Evolutionary conservation across 495 filamentous ascomycete genomes (phyloP).

Genomic region (Hypoxylon trugodes): DNA sequence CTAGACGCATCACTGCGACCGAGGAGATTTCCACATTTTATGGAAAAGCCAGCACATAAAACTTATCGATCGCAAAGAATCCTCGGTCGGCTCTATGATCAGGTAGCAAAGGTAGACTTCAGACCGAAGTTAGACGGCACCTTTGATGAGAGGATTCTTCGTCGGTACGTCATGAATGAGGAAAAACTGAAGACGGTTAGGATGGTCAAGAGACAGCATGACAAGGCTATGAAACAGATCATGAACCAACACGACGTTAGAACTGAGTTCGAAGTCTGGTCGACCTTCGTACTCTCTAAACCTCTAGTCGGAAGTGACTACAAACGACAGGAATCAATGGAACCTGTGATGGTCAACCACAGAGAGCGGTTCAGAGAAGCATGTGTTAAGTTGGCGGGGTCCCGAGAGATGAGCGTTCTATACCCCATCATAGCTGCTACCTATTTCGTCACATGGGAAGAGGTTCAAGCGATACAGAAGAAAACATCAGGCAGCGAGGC

Average conservation of each 20-base stretch:
- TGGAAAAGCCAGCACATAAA: conserved; percentile 72
- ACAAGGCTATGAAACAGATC: conserved; percentile 76
- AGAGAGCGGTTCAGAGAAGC: conserved; percentile 70
- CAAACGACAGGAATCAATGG: conserved; percentile 85
- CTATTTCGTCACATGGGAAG: conserved; percentile 81
- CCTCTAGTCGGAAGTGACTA: conserved; percentile 74
- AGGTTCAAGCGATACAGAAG: conserved; percentile 61
- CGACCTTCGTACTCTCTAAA: conserved; percentile 80
- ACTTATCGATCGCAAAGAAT: conserved; percentile 75
- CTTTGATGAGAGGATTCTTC: conserved; percentile 82
- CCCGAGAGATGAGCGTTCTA: conserved; percentile 62
- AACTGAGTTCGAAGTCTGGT: conserved; percentile 93
- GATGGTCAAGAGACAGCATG: conserved; percentile 79
- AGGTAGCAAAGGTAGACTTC: conserved; percentile 68
- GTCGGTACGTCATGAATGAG: conserved; percentile 63
- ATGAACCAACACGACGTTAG: conserved; percentile 86
- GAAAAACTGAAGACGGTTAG: conserved; percentile 64
- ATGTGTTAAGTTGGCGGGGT: conserved; percentile 68
- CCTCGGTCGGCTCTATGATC: conserved; percentile 85
- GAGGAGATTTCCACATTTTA: conserved; percentile 83
- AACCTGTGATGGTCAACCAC: conserved; percentile 66
- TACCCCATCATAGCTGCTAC: conserved; percentile 83
- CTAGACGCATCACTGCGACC: conserved; percentile 70
- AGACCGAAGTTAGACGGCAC: conserved; percentile 69
- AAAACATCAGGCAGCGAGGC: conserved; percentile 22